Evolutionary conservation across 163 green algal genomes (phyloP).

Genomic region (Prototheca cutis): DNA sequence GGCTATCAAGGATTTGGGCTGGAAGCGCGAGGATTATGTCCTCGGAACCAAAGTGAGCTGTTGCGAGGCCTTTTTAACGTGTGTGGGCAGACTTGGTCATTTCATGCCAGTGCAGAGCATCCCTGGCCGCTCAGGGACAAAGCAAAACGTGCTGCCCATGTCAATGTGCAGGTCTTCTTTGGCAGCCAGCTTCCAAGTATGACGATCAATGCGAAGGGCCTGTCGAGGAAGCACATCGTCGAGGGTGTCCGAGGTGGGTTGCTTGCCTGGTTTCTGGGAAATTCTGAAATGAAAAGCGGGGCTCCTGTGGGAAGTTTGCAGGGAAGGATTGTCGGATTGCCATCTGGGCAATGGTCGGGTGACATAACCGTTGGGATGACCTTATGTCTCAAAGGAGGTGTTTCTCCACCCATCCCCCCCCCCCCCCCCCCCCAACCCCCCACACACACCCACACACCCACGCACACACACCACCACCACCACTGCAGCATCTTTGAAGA

Average conservation of each 20-base stretch:
- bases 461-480: too few relatives aligned
- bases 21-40: constrained; percentile 60
- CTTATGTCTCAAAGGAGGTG: too few relatives aligned
- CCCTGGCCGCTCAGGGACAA: too few relatives aligned
- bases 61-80: too few relatives aligned
- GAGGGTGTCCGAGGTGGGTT: constrained; percentile 52
- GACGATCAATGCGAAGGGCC: constrained; percentile 53
- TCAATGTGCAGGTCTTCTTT: constrained; percentile 50
- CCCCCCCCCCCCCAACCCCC: too few relatives aligned
- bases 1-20: constrained; percentile 61
- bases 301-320: background rate
- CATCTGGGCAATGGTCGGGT: too few relatives aligned
- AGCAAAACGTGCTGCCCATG: too few relatives aligned
- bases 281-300: background rate
- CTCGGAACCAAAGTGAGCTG: constrained; percentile 46
- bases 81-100: too few relatives aligned
- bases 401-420: background rate
- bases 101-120: too few relatives aligned
- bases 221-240: constrained; percentile 79
- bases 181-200: constrained; percentile 8
- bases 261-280: background rate
- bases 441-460: too few relatives aligned
- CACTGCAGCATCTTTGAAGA: constrained; percentile 41
- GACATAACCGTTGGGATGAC: too few relatives aligned
- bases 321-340: too few relatives aligned